phyloP scores from a whole-genome alignment of 2,329 filamentous ascomycete genomes.

The Penicillium vulpinum region DNA sequence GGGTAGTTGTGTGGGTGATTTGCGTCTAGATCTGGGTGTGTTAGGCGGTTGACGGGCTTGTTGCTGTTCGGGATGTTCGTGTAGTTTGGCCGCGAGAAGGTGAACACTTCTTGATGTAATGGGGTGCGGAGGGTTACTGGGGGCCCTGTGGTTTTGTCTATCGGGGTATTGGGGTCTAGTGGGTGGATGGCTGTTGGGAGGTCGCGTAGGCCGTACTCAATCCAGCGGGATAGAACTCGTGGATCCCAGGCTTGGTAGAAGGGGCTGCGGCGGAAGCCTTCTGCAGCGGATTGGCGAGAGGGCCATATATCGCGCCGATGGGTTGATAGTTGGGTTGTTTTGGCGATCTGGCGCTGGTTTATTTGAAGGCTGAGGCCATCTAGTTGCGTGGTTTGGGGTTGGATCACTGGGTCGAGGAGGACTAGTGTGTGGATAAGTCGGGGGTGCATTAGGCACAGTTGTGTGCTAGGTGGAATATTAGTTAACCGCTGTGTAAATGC shows the following conservation, averaged over 20 bases:
- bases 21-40: constrained; percentile 48
- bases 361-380: constrained; percentile 25
- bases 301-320: constrained; percentile 80
- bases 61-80: constrained; percentile 58
- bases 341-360: constrained; percentile 31
- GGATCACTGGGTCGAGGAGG: constrained; percentile 82
- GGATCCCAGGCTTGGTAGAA: constrained; percentile 85
- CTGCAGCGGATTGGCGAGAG: constrained; percentile 66
- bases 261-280: constrained; percentile 64
- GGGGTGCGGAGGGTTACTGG: constrained; percentile 72
- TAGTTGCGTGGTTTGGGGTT: constrained; percentile 47
- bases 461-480: constrained; percentile 43
- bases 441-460: constrained; percentile 74
- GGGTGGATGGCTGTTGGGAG: constrained; percentile 60
- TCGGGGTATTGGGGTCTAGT: constrained; percentile 20
- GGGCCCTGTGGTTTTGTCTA: constrained; percentile 28
- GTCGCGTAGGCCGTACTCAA: constrained; percentile 72
- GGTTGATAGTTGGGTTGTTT: constrained; percentile 59
- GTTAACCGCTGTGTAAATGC: constrained; percentile 1
- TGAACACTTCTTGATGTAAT: constrained; percentile 78
- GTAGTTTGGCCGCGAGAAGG: constrained; percentile 50
- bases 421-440: constrained; percentile 74
- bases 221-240: constrained; percentile 73
- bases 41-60: constrained; percentile 42
- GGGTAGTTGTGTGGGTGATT: constrained; percentile 33